Base-by-base conservation (phyloP, 208 protist genomes). In the Endotrypanum monterogeii region DNA sequence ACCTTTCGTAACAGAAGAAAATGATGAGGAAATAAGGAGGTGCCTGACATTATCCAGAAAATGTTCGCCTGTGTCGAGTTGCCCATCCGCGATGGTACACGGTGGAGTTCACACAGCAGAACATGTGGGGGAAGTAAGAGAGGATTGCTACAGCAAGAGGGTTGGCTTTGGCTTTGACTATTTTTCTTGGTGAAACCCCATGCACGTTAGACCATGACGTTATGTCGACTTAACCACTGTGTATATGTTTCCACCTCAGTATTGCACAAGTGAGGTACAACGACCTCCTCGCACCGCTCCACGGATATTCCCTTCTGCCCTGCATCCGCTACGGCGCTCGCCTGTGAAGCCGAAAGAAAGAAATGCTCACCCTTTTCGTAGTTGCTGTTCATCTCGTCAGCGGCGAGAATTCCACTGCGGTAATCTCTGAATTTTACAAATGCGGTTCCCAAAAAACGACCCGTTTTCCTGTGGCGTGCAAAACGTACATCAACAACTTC, bases 361-460 rank as follows among this genome's bases (percentile, higher is more conserved):
- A 93, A 82, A 11, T 83, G 46, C 56, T 91, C 82, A 9, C 78
- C 79, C 51, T 85, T 86, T 18, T 92, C 89, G 39, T 83, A 65
- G 67, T 95, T 67, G 37, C 89, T 94, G 76, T 97, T 95, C 73
- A 95, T 90, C 25, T 71, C 73, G 73, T 97, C 89, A 2, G 89
- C 84, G 1, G 93, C 93, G 5, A 86, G 60, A 65, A 97, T 92
- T 48, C 79, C 78, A 57, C 91, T 95, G n/a, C 80, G 84, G 62
- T 88, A 91, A 67, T 95, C 84, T 7, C 50, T 77, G 69, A 89
- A 97, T 63, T 86, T 80, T 9, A 97, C 83, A 83, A 95, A 97
- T 0, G 88, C 87, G 23, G 88, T 92, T 55, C 93, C 93, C 4
- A 94, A 68, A 75, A 97, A 94, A 1, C 83, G 73, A 6, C 93